A percentile compares a stretch with the other conserved stretches of the same genome.
phyloP scores from a whole-genome alignment of 768 basidiomycete species.

The Strobilomyces echinocephalus region DNA sequence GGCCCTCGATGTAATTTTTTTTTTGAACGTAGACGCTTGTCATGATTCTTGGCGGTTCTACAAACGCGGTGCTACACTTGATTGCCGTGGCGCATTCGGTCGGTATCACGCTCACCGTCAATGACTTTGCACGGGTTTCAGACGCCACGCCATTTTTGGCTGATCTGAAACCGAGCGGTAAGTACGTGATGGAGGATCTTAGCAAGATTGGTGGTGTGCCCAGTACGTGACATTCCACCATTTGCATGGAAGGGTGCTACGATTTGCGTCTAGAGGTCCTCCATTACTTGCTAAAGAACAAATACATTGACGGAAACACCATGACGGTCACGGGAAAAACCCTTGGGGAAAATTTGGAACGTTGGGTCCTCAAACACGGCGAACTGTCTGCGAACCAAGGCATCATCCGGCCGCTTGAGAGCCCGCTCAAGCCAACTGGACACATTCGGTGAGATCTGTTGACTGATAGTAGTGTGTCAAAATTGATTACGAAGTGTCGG shows the following conservation, averaged over 20 bases:
- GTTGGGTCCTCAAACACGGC: slow-evolving; percentile 79
- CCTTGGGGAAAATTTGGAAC: slow-evolving; percentile 87
- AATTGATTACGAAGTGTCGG: neutral
- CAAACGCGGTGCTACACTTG: slow-evolving; percentile 94
- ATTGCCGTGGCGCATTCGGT: slow-evolving; percentile 97
- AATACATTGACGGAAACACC: slow-evolving; percentile 84
- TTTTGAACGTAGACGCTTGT: slow-evolving; percentile 65
- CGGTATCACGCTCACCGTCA: slow-evolving; percentile 80
- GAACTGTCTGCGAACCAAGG: slow-evolving; percentile 71
- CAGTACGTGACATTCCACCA: slow-evolving; percentile 47
- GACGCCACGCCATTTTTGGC: slow-evolving; percentile 93
- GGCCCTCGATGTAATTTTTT: slow-evolving; percentile 1
- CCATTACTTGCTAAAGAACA: slow-evolving; percentile 79
- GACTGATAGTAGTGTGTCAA: neutral
- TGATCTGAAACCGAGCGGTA: slow-evolving; percentile 94
- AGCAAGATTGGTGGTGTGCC: slow-evolving; percentile 96
- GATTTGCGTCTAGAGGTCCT: slow-evolving; percentile 59
- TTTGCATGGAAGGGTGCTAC: neutral
- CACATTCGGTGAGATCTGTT: slow-evolving; percentile 66
- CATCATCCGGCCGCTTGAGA: slow-evolving; percentile 80
- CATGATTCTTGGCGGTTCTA: slow-evolving; percentile 96
- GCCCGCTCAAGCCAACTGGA: slow-evolving; percentile 85
- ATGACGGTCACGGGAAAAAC: slow-evolving; percentile 89
- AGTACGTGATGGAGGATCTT: slow-evolving; percentile 98
- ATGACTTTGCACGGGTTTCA: slow-evolving; percentile 92